Percentiles rank a stretch among this genome's conserved stretches.
These are phyloP conservation scores for Quercus robur DNA, from an alignment of 306 rosid genomes.

Conservation along the genomic window DNA sequence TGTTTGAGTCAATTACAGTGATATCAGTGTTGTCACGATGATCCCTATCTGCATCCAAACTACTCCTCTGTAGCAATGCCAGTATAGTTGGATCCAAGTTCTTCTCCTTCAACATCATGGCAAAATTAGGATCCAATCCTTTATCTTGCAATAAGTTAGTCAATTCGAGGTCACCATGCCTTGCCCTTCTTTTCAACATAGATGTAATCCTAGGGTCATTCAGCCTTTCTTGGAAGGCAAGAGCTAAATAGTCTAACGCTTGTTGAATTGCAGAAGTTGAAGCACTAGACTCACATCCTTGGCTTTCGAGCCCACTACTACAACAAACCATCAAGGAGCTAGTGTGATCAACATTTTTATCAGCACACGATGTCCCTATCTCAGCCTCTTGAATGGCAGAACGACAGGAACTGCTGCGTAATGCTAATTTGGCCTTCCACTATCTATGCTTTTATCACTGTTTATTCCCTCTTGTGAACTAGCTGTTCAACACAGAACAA, in stretches of 20 bases:
- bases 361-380: slow-evolving; percentile 56
- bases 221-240: slow-evolving; percentile 95
- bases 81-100: slow-evolving; percentile 96
- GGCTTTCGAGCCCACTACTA: slow-evolving; percentile 92
- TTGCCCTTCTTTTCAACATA: slow-evolving; percentile 69
- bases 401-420: slow-evolving; percentile 92
- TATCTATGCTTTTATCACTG: slow-evolving; percentile 95
- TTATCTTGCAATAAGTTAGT: slow-evolving; percentile 85
- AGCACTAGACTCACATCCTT: slow-evolving; percentile 85
- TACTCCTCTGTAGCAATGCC: slow-evolving; percentile 92
- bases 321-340: slow-evolving; percentile 74
- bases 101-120: slow-evolving; percentile 97
- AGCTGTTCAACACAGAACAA: slow-evolving; percentile 52
- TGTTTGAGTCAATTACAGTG: slow-evolving; percentile 56
- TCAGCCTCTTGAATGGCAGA: slow-evolving; percentile 86
- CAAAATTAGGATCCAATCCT: slow-evolving; percentile 99
- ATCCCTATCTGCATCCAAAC: slow-evolving; percentile 98
- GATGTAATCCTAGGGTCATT: slow-evolving; percentile 94
- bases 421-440: slow-evolving; percentile 96
- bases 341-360: slow-evolving; percentile 65
- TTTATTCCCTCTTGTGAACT: slow-evolving; percentile 84
- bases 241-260: slow-evolving; percentile 76
- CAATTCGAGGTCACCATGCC: slow-evolving; percentile 82
- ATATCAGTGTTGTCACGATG: slow-evolving; percentile 84
- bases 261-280: slow-evolving; percentile 92